phyloP scores from a whole-genome alignment of 805 yeast species.

The Lipomyces chichibuensis region DNA sequence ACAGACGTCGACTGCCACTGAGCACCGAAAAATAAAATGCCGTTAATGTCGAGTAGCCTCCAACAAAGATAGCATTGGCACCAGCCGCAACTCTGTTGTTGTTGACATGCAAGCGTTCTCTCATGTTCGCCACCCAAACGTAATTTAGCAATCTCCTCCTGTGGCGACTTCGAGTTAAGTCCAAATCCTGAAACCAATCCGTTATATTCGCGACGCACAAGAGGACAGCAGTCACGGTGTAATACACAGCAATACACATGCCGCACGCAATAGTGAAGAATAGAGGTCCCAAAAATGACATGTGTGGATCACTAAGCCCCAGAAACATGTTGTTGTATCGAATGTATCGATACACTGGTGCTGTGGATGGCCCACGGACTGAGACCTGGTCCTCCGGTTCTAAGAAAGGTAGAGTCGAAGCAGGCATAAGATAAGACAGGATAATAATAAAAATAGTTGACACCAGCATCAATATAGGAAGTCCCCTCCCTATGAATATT shows the following conservation, averaged over 20 bases:
- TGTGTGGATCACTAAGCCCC: constrained; percentile 62
- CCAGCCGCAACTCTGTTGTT: neutral
- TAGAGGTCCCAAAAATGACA: constrained; percentile 64
- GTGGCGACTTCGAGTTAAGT: constrained; percentile 1
- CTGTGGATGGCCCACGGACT: neutral
- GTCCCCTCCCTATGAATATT: constrained; percentile 42
- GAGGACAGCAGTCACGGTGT: constrained; percentile 8
- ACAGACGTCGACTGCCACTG: constrained; percentile 27
- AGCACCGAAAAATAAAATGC: constrained; percentile 9
- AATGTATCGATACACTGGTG: constrained; percentile 42
- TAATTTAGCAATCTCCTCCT: neutral
- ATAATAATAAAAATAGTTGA: constrained; percentile 40
- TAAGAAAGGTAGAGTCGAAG: constrained; percentile 45
- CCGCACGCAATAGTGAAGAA: constrained; percentile 55
- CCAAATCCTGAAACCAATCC: constrained; percentile 9
- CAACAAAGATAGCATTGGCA: constrained; percentile 5
- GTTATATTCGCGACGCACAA: constrained; percentile 10
- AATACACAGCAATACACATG: constrained; percentile 44
- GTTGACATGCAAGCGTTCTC: neutral
- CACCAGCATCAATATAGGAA: constrained; percentile 38
- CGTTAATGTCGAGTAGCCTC: neutral
- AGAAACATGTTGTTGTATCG: constrained; percentile 59
- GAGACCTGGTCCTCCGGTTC: constrained; percentile 44
- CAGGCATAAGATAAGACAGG: constrained; percentile 40
- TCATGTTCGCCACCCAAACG: neutral